Evolutionary conservation across 352 stramenopile genomes (phyloP).

Genomic region (Phytophthora rubi): DNA sequence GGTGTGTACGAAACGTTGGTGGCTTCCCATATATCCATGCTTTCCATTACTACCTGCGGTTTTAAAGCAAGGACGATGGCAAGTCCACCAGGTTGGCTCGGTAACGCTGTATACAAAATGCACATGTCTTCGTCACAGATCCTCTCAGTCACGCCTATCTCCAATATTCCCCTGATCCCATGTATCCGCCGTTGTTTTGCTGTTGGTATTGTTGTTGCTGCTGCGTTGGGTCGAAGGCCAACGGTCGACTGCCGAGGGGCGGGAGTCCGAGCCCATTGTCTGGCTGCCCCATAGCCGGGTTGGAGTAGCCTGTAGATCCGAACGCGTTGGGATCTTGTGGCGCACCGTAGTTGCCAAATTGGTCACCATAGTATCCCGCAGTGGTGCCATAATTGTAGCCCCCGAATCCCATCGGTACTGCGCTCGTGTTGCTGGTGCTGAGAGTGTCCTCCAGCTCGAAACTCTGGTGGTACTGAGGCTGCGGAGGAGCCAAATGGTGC

Average conservation of each 20-base stretch:
- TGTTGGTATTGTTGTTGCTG: constrained; percentile 37
- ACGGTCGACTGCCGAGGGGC: constrained; percentile 33
- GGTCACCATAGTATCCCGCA: constrained; percentile 42
- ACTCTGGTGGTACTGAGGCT: constrained; percentile 52
- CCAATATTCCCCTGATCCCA: constrained; percentile 62
- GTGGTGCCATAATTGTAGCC: constrained; percentile 37
- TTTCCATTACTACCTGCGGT: constrained; percentile 78
- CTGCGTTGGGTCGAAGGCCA: constrained; percentile 43
- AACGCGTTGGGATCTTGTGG: constrained; percentile 45
- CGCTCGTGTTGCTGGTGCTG: constrained; percentile 29
- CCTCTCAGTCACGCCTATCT: constrained; percentile 35
- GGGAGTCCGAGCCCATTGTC: constrained; percentile 36
- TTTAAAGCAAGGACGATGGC: constrained; percentile 37
- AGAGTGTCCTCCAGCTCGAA: constrained; percentile 73
- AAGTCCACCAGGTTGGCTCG: not conserved
- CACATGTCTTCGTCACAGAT: constrained; percentile 1
- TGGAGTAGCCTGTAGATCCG: constrained; percentile 33
- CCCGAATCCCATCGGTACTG: constrained; percentile 39
- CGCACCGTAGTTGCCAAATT: constrained; percentile 43
- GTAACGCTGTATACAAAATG: constrained; percentile 25
- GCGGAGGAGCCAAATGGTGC: constrained; percentile 37
- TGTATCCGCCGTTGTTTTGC: constrained; percentile 50
- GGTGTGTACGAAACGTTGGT: constrained; percentile 63
- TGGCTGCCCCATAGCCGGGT: constrained; percentile 33
- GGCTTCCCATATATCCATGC: constrained; percentile 84